Evolutionary conservation across 1,139 yeast species (phyloP).

Genomic region (Yamadazyma atlantica): DNA sequence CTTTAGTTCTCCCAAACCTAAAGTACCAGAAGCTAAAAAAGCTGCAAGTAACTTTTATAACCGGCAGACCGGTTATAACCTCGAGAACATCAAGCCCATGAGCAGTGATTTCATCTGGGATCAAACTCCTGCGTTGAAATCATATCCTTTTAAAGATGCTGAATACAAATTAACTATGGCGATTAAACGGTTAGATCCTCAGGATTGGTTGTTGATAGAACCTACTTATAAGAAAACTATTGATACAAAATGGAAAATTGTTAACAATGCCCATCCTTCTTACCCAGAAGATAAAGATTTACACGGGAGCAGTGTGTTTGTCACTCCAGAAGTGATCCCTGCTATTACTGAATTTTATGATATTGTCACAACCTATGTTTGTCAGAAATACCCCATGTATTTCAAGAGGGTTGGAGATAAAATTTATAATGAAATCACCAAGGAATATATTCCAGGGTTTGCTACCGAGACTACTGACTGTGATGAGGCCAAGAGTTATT

Average conservation of each 20-base stretch:
- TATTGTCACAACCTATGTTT: slow-evolving; percentile 44
- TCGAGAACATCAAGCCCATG: slow-evolving; percentile 16
- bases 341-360: slow-evolving; percentile 61
- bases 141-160: slow-evolving; percentile 50
- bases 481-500: slow-evolving; percentile 29
- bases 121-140: slow-evolving; percentile 15
- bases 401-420: slow-evolving; percentile 34
- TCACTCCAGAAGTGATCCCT: slow-evolving; percentile 42
- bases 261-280: slow-evolving; percentile 39
- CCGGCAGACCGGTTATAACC: slow-evolving; percentile 6
- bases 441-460: slow-evolving; percentile 33
- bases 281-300: slow-evolving; percentile 30
- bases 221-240: slow-evolving; percentile 53
- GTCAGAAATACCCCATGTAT: slow-evolving; percentile 60
- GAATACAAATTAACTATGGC: slow-evolving; percentile 71
- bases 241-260: slow-evolving; percentile 40
- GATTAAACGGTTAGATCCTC: slow-evolving; percentile 49
- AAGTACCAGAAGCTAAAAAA: neutral
- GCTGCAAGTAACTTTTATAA: slow-evolving; percentile 4
- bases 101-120: slow-evolving; percentile 19
- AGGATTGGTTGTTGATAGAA: slow-evolving; percentile 71
- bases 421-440: slow-evolving; percentile 44
- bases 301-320: slow-evolving; percentile 29
- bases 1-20: neutral
- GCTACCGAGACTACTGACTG: slow-evolving; percentile 15